These are phyloP conservation scores for Elsinoe arachidis DNA, from an alignment of 2,329 filamentous ascomycete genomes.

Conservation along the genomic window DNA sequence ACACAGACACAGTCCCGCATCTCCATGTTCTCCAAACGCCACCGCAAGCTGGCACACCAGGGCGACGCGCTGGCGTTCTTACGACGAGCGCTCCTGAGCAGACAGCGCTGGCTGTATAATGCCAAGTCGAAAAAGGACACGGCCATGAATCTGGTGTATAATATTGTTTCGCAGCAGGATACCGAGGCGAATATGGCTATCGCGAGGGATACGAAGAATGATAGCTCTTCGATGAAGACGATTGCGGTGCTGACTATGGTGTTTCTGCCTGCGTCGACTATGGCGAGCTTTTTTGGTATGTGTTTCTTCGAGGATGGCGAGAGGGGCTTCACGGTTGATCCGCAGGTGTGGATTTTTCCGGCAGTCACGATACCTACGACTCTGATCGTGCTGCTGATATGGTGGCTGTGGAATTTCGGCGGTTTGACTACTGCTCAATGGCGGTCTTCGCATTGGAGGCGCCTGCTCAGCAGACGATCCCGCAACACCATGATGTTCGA, in stretches of 20 bases:
- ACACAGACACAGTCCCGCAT: background rate
- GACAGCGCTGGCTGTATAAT: constrained; percentile 18
- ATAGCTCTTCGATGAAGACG: constrained; percentile 26
- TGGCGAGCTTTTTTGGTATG: constrained; percentile 5
- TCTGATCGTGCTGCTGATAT: background rate
- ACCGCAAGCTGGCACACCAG: background rate
- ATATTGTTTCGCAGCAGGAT: constrained; percentile 27
- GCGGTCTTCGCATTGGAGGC: no score
- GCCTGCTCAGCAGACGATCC: no score
- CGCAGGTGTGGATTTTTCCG: background rate
- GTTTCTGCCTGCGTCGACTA: constrained; percentile 16
- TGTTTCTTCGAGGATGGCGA: background rate
- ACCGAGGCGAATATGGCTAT: constrained; percentile 25
- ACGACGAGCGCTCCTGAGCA: background rate
- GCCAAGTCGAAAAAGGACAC: constrained; percentile 20
- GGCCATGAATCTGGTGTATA: constrained; percentile 20
- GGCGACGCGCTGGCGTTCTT: background rate
- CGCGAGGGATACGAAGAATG: constrained; percentile 22
- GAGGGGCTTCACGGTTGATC: background rate
- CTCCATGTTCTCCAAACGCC: background rate
- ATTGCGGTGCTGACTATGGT: constrained; percentile 29
- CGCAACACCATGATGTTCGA: no score
- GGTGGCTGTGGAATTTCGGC: background rate
- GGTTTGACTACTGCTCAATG: background rate
- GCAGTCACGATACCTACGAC: background rate